Evolutionary conservation across 2,329 filamentous ascomycete genomes (phyloP).

Genomic region (Colletotrichum sp.): DNA sequence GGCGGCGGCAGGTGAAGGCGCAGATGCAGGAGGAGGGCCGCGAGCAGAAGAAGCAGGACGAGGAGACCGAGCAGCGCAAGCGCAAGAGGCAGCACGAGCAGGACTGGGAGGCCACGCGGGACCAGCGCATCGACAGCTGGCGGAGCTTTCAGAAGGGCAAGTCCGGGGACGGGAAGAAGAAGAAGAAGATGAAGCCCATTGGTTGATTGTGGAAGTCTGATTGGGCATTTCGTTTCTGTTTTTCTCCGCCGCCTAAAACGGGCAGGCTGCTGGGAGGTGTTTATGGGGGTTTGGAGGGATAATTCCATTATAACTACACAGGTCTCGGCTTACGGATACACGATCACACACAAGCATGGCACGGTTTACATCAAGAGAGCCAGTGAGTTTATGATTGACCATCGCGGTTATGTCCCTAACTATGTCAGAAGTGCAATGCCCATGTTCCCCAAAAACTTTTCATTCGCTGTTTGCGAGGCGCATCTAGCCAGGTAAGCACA

Average conservation of each 20-base stretch:
- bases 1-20: constrained; percentile 85
- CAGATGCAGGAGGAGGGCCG: constrained; percentile 97
- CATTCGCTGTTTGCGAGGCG: neutral
- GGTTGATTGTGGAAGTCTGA: constrained; percentile 42
- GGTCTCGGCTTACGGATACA: constrained; percentile 3
- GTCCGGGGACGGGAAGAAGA: constrained; percentile 50
- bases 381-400: constrained; percentile 22
- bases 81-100: constrained; percentile 91
- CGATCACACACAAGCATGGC: neutral
- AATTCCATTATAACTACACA: constrained; percentile 5
- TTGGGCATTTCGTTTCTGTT: neutral
- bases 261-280: neutral
- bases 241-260: neutral
- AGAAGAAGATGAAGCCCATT: constrained; percentile 72
- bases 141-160: constrained; percentile 85
- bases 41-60: constrained; percentile 84
- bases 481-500: constrained; percentile 14
- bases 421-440: constrained; percentile 18
- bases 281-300: neutral
- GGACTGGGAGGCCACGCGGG: constrained; percentile 92
- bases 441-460: neutral
- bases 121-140: constrained; percentile 93
- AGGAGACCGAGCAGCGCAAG: constrained; percentile 81
- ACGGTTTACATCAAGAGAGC: neutral
- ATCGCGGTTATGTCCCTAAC: constrained; percentile 21